Conservation (phyloP, 139 green algal species). For the Volvox africanus region DNA sequence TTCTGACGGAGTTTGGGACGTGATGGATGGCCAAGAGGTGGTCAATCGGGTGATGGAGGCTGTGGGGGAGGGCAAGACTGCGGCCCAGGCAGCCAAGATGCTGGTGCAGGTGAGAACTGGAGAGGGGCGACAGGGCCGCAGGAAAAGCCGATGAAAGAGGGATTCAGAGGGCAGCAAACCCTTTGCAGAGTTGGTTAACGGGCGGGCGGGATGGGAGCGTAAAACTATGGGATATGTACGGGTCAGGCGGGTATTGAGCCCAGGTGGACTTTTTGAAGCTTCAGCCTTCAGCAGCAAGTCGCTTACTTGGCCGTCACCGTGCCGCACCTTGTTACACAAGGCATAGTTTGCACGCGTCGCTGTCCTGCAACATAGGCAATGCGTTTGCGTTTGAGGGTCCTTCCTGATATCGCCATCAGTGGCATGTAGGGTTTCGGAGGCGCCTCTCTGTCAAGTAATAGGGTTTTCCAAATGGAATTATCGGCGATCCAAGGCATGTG, state of each 20-base stretch:
- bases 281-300: too few relatives aligned
- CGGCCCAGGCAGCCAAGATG: constrained; percentile 55
- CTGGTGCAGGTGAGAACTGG: constrained; percentile 45
- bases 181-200: neutral
- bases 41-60: constrained; percentile 70
- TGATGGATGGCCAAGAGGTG: constrained; percentile 61
- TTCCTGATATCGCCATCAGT: neutral
- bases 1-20: constrained; percentile 80
- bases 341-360: neutral
- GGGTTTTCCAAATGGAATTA: too few relatives aligned
- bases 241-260: neutral
- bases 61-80: constrained; percentile 53
- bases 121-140: neutral
- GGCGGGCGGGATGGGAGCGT: neutral
- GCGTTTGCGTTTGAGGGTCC: neutral
- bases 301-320: too few relatives aligned
- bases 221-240: too few relatives aligned
- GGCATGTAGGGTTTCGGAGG: neutral
- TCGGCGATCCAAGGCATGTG: neutral
- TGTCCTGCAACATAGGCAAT: neutral
- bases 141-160: neutral
- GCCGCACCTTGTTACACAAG: too few relatives aligned
- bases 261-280: too few relatives aligned
- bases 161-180: neutral
- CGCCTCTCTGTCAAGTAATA: neutral